Percentiles rank a stretch among this genome's conserved stretches.
phyloP scores from a whole-genome alignment of 2,329 filamentous ascomycete species.

The Cryphonectria carpinicola region DNA sequence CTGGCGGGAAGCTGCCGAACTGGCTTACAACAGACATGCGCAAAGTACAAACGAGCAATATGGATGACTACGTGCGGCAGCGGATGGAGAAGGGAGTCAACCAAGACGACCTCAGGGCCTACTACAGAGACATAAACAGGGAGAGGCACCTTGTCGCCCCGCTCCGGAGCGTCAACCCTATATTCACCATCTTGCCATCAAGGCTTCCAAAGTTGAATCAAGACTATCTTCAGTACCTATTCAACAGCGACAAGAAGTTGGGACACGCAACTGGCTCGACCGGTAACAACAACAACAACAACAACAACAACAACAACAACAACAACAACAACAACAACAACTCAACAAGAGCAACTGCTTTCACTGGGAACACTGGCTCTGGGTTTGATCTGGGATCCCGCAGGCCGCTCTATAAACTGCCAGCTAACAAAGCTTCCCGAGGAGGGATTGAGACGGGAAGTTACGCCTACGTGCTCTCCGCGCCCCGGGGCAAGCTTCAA shows the following conservation, averaged over 20 bases:
- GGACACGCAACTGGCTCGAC: background rate
- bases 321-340: background rate
- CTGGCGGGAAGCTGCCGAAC: conserved; percentile 7
- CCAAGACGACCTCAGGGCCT: conserved; percentile 21
- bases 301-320: background rate
- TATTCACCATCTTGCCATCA: conserved; percentile 15
- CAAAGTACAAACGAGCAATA: background rate
- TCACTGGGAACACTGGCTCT: background rate
- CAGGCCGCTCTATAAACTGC: conserved; percentile 20
- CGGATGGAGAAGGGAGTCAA: conserved; percentile 16
- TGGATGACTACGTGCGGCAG: conserved; percentile 19
- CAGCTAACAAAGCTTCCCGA: background rate
- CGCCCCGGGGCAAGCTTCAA: background rate
- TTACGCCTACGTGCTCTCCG: conserved; percentile 24
- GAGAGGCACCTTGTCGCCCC: conserved; percentile 23
- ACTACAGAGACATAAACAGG: conserved; percentile 25
- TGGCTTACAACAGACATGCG: conserved; percentile 23
- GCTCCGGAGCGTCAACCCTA: conserved; percentile 18
- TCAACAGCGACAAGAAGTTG: background rate
- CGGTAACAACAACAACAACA: background rate
- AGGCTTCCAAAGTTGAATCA: background rate
- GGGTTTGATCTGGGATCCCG: background rate
- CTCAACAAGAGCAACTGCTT: background rate
- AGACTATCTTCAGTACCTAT: background rate
- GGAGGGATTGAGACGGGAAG: background rate